These are phyloP conservation scores for Gossypium lobatum DNA, from an alignment of 441 rosid genomes.

Conservation along the genomic window DNA sequence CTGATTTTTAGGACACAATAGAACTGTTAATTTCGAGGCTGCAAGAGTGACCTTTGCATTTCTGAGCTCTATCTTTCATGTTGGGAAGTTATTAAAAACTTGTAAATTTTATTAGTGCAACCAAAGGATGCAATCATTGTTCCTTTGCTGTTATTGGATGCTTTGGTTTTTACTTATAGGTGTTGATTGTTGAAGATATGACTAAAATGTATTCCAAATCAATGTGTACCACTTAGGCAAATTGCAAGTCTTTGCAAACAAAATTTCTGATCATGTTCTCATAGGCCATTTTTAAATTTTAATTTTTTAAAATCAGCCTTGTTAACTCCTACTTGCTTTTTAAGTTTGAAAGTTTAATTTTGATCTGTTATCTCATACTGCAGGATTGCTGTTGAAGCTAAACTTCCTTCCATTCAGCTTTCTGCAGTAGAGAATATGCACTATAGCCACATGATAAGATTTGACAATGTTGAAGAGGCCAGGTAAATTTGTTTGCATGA, in stretches of 20 bases:
- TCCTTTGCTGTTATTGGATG: neutral
- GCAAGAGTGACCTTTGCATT: neutral
- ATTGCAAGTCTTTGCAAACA: constrained; percentile 2
- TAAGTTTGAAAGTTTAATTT: neutral
- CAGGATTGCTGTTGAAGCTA: constrained; percentile 79
- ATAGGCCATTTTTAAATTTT: neutral
- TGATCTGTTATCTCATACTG: constrained; percentile 15
- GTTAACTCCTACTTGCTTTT: neutral
- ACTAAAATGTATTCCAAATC: constrained; percentile 1
- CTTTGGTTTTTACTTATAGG: neutral
- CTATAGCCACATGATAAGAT: constrained; percentile 93
- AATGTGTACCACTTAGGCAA: neutral
- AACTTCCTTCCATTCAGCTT: constrained; percentile 63
- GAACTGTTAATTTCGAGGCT: neutral
- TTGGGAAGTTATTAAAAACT: neutral
- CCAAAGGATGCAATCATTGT: neutral
- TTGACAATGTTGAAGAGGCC: constrained; percentile 74
- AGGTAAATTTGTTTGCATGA: constrained; percentile 42
- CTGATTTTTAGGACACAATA: neutral
- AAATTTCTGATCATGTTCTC: neutral
- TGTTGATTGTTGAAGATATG: neutral
- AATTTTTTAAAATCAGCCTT: neutral
- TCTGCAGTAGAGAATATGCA: constrained; percentile 92
- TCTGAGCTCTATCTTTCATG: neutral
- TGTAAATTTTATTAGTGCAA: neutral